Evolutionary conservation across 306 rosid species (phyloP).

Genomic region (Betula pendula): DNA sequence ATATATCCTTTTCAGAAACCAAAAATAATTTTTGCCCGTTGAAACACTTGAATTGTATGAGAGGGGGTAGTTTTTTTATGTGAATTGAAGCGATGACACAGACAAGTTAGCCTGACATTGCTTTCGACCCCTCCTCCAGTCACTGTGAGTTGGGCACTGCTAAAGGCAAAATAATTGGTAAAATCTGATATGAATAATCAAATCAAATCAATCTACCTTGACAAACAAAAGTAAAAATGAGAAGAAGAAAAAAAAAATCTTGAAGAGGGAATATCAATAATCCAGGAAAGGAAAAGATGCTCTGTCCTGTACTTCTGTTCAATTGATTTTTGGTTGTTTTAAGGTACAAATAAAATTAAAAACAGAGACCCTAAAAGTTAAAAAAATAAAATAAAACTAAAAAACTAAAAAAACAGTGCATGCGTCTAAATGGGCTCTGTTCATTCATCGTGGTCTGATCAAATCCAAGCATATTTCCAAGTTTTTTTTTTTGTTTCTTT

Average conservation of each 20-base stretch:
- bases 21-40: background rate
- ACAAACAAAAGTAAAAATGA: background rate
- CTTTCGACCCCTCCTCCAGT: slow-evolving; percentile 12
- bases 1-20: background rate
- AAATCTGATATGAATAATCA: slow-evolving; percentile 21
- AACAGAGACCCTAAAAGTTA: slow-evolving; percentile 15
- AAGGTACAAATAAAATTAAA: slow-evolving; percentile 35
- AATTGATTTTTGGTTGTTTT: slow-evolving; percentile 31
- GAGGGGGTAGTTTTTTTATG: background rate
- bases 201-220: slow-evolving; percentile 23
- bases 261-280: background rate
- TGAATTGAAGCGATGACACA: background rate
- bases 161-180: slow-evolving; percentile 15
- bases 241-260: background rate
- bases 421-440: slow-evolving; percentile 20
- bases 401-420: background rate
- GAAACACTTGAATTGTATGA: background rate
- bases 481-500: background rate
- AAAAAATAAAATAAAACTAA: too few relatives aligned
- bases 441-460: slow-evolving; percentile 21
- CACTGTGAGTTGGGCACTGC: slow-evolving; percentile 2
- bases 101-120: slow-evolving; percentile 24
- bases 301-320: slow-evolving; percentile 34
- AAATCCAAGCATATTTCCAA: background rate
- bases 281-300: slow-evolving; percentile 40